Conservation (phyloP, 176 grass and related monocot species). For the Carex scoparia region DNA sequence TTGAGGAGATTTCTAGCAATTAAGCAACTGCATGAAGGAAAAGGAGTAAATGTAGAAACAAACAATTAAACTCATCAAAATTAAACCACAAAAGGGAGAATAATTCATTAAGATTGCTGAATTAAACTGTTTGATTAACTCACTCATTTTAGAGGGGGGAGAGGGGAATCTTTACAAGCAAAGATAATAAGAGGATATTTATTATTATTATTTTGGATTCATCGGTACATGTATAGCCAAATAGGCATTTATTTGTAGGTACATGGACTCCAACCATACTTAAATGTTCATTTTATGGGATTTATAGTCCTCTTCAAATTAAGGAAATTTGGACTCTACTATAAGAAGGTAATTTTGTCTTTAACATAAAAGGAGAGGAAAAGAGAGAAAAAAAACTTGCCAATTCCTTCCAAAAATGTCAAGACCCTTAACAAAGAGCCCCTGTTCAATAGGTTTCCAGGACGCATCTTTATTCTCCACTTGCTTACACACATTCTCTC, state of each 20-base stretch:
- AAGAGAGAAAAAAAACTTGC: slow-evolving; percentile 27
- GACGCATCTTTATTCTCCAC: slow-evolving; percentile 34
- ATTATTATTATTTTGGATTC: not conserved
- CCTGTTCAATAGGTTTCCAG: slow-evolving; percentile 84
- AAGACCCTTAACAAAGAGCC: slow-evolving; percentile 87
- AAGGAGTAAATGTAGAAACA: slow-evolving; percentile 17
- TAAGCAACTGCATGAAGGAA: slow-evolving; percentile 52
- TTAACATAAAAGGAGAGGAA: not conserved
- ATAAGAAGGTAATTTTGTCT: not conserved
- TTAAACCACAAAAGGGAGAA: not conserved
- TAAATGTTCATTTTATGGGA: not conserved
- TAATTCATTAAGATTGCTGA: slow-evolving; percentile 6
- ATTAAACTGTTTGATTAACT: not conserved
- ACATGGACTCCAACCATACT: not conserved
- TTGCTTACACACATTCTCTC: slow-evolving; percentile 64
- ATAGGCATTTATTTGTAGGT: slow-evolving; percentile 2
- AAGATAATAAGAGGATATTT: not conserved
- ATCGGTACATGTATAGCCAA: not conserved
- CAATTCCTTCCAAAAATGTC: slow-evolving; percentile 93
- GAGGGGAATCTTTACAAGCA: not conserved
- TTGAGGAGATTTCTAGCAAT: slow-evolving; percentile 88
- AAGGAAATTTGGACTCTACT: not conserved
- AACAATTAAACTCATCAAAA: slow-evolving; percentile 24
- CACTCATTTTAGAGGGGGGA: not conserved
- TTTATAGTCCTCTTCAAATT: not conserved